A percentile compares a stretch with the other conserved stretches of the same genome.
phyloP scores from a whole-genome alignment of 495 filamentous ascomycete genomes.

The Copromyces sp. region DNA sequence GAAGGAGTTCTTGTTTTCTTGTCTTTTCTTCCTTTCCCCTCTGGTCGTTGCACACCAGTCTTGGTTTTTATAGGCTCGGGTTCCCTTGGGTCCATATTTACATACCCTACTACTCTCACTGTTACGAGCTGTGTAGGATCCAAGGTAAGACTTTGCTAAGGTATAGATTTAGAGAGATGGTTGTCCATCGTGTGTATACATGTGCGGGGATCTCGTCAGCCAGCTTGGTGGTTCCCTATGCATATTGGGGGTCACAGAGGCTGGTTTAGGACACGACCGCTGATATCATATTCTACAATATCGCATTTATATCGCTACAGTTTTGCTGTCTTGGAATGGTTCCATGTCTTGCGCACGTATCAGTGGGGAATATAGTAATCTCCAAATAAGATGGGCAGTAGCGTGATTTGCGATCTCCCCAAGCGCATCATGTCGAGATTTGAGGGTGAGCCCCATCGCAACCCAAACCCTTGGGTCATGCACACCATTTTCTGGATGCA shows the following conservation, averaged over 20 bases:
- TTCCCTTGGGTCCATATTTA: background rate
- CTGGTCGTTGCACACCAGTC: background rate
- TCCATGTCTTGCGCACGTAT: background rate
- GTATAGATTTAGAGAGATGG: background rate
- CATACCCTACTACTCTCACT: background rate
- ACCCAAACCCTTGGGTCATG: background rate
- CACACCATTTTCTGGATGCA: background rate
- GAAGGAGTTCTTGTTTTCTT: constrained; percentile 16
- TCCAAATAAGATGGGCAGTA: background rate
- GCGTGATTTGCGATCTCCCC: background rate
- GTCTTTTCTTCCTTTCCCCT: constrained; percentile 1
- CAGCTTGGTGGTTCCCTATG: background rate
- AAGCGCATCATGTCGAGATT: background rate
- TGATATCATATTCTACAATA: background rate
- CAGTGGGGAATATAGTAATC: background rate
- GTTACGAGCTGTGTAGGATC: background rate
- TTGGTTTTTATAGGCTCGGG: background rate
- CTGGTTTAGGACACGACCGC: background rate
- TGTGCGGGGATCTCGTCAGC: background rate
- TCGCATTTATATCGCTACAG: background rate
- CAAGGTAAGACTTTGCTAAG: background rate
- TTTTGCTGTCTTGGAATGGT: background rate
- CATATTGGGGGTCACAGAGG: background rate
- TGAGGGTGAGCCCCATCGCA: background rate
- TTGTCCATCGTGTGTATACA: background rate